Percentiles rank a stretch among this genome's conserved stretches.
Evolutionary conservation across 2,329 filamentous ascomycete genomes (phyloP).

Genomic region (Epichloe amarillans): DNA sequence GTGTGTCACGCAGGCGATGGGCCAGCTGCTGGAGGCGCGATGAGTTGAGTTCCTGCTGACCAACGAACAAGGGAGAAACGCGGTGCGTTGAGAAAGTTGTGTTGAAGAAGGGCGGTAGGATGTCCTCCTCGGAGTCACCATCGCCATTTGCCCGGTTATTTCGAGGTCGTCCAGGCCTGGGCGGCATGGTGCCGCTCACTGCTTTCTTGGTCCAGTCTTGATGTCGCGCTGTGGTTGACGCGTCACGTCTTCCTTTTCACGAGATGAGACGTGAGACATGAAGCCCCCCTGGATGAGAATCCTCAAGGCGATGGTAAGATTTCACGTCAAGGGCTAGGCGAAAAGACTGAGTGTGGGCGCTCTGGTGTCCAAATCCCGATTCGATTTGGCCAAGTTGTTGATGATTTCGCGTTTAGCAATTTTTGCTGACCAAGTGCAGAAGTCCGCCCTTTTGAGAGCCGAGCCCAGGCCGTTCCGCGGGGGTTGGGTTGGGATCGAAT

Average conservation of each 20-base stretch:
- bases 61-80: slow-evolving; percentile 39
- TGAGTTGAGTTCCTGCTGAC: slow-evolving; percentile 24
- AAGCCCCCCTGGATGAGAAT: not conserved
- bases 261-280: not conserved
- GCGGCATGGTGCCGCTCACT: slow-evolving; percentile 1
- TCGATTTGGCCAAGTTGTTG: not conserved
- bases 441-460: not conserved
- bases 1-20: slow-evolving; percentile 35
- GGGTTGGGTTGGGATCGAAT: no score
- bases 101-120: slow-evolving; percentile 36
- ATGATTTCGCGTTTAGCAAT: not conserved
- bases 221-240: not conserved
- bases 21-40: slow-evolving; percentile 30
- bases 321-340: no score
- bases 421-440: no score
- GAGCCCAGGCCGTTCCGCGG: not conserved
- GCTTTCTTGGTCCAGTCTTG: not conserved
- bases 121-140: slow-evolving; percentile 14
- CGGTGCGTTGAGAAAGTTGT: slow-evolving; percentile 45
- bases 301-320: not conserved
- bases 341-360: no score
- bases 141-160: slow-evolving; percentile 6
- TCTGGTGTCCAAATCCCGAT: no score
- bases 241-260: not conserved
- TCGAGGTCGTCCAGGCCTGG: slow-evolving; percentile 2